These are phyloP conservation scores for Alnus glutinosa DNA, from an alignment of 306 rosid genomes.

Conservation along the genomic window DNA sequence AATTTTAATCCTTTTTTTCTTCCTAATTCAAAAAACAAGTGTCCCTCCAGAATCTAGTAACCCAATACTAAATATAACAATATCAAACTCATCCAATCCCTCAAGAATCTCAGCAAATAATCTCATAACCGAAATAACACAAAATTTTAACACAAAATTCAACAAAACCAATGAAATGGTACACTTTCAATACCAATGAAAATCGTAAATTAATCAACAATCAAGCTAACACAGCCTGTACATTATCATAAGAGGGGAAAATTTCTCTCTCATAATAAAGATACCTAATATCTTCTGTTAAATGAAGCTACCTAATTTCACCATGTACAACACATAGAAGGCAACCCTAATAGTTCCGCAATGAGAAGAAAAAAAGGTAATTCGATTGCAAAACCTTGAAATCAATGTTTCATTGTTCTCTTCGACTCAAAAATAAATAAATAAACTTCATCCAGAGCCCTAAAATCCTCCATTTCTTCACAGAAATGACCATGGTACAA, in stretches of 20 bases:
- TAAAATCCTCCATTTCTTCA: not conserved
- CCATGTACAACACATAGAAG: not conserved
- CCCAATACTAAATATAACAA: not conserved
- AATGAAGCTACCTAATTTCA: not conserved
- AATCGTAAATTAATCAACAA: not conserved
- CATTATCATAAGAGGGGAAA: not conserved
- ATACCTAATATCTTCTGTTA: not conserved
- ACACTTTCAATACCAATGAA: not conserved
- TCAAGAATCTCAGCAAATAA: not conserved
- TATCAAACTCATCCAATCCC: not conserved
- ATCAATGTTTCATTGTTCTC: not conserved
- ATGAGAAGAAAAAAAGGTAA: not conserved
- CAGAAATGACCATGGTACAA: not conserved
- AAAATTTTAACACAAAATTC: not conserved
- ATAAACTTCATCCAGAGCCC: not conserved
- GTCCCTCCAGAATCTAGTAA: not conserved
- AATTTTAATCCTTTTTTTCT: not conserved
- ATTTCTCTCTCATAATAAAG: not conserved
- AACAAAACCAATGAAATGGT: not conserved
- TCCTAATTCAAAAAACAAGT: not conserved
- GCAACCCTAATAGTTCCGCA: not conserved
- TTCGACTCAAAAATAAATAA: not conserved
- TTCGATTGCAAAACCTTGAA: not conserved
- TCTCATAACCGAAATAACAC: not conserved
- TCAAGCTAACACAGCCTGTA: not conserved